Base-by-base conservation (phyloP, 495 filamentous ascomycete species). In the Beverwykella pulmonaria region DNA sequence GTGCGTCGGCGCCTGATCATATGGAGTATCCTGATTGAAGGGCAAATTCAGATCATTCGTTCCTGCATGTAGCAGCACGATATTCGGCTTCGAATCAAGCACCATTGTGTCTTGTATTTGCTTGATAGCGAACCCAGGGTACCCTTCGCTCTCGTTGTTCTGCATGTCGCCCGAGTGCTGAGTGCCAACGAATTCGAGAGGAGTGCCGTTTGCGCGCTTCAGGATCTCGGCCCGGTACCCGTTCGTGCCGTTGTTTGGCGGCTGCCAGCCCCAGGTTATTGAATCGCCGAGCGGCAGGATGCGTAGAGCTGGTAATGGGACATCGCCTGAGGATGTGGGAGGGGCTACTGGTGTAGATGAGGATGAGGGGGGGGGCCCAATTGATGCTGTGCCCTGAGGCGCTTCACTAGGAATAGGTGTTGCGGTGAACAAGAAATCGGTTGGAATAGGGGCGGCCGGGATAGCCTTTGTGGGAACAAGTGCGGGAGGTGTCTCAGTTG, bases 241-340 rank as follows among this genome's bases (percentile, higher is more conserved):
- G 50, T 68, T 55, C 8, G 65, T 61, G 36, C 58, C 65, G 12
- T 55, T 30, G 41, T 46, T 7, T n/a, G 39, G 53, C 15, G 49
- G 49, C 25, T 47, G 36, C 49, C 27, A 68, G 36, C 65, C 65
- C 15, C 2, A 62, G 27, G 65, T 61, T 60, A 68, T 68, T 39
- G 39, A 52, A 36, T 68, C 65, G 48, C 65, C 65, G 26, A 68
- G 65, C 19, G 52, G 65, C n/a, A 68, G 65, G 12, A 68, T 57
- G 41, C 57, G 65, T 20, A 68, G 59, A 54, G 8, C 8, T 12
- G 39, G 39, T 44, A 44, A 44, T n/a, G 39, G 39, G 17, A n/a
- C 25, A 34, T 23, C 44, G 19, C 34, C 61, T 12, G 46, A 20
- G 0, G 59, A 17, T 44, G 50, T 22, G 20, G 26, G 30, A 34